Conservation (phyloP, 1,139 yeast genomes). For the Candida pseudoviswanathii region DNA sequence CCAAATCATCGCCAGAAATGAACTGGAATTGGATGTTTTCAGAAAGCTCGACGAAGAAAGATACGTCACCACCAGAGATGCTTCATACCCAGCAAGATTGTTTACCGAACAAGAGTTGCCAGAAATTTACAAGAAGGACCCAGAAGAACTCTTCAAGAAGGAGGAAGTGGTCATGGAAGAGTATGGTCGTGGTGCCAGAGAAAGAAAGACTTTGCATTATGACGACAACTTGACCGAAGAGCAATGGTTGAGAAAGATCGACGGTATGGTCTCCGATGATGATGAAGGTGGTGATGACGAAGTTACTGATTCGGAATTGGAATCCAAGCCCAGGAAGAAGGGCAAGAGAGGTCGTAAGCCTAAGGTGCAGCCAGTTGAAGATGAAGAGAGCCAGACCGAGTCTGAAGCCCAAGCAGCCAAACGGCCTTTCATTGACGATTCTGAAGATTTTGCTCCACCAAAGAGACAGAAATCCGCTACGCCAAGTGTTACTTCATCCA, state of each 20-base stretch:
- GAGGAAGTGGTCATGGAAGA: constrained; percentile 45
- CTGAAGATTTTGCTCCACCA: constrained; percentile 13
- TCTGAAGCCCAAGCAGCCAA: constrained; percentile 11
- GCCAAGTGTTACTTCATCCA: constrained; percentile 21
- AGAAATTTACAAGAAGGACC: constrained; percentile 53
- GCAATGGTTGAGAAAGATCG: constrained; percentile 71
- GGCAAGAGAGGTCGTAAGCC: constrained; percentile 27
- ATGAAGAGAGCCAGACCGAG: constrained; percentile 14
- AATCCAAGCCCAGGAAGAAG: constrained; percentile 26
- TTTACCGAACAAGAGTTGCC: constrained; percentile 68
- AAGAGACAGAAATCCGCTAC: constrained; percentile 35
- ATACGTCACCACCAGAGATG: constrained; percentile 38
- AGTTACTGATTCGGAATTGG: constrained; percentile 27
- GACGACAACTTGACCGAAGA: constrained; percentile 77
- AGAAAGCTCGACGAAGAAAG: constrained; percentile 61
- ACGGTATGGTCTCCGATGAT: constrained; percentile 44
- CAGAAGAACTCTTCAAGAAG: constrained; percentile 51
- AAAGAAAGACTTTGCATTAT: constrained; percentile 59
- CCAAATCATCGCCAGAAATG: constrained; percentile 70
- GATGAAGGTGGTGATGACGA: constrained; percentile 26
- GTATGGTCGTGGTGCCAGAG: constrained; percentile 67
- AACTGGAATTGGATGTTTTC: constrained; percentile 56
- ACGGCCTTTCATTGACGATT: constrained; percentile 15
- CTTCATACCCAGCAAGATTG: constrained; percentile 52
- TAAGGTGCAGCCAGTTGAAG: constrained; percentile 14